Evolutionary conservation across 2,329 filamentous ascomycete genomes (phyloP), one percentile per base, ranked within the genome.

Genomic region (Amauroascus niger): DNA sequence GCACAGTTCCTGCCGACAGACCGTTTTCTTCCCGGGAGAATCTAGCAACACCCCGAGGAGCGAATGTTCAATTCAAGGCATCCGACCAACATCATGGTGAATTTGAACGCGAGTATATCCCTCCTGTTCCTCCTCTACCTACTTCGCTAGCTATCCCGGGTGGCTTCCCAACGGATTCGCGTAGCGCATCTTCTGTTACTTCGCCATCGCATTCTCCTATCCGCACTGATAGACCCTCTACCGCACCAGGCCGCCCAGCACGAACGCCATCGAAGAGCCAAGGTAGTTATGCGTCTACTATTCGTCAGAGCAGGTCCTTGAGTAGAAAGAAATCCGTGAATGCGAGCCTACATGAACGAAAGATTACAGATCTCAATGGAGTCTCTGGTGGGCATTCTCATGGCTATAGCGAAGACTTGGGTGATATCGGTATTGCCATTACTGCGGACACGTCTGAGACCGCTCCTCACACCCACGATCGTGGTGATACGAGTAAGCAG

Each of bases 121-220:
- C 72, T 1, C 72, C 73, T 11, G 72, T 75, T 3, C 73, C 73
- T 11, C 73, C 73, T 18, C 67, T 74, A n/a, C 72, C 72, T 13
- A 60, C 65, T 0, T 65, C 65, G 4, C 61, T 75, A 32, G 63
- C 68, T 32, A 65, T 74, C 16, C 71, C 71, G 1, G 70, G 69
- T 24, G 68, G 69, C n/a, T 71, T 69, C 55, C 68, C 71, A 2
- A 64, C 65, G 14, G 70, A 72, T 55, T 66, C 66, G 18, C 64
- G 66, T 7, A 37, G 37, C 18, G 47, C 24, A 28, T 56, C 56
- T 22, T 32, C 49, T 14, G 2, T 39, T 37, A 40, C 35, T 30
- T 56, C 57, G 40, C 62, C 65, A 11, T 69, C 67, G 6, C 55
- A 64, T 43, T 50, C 62, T 14, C 60, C 58, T 11, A 49, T 26